Conservation (phyloP, 106 monocot species). For the Allium sativum region DNA sequence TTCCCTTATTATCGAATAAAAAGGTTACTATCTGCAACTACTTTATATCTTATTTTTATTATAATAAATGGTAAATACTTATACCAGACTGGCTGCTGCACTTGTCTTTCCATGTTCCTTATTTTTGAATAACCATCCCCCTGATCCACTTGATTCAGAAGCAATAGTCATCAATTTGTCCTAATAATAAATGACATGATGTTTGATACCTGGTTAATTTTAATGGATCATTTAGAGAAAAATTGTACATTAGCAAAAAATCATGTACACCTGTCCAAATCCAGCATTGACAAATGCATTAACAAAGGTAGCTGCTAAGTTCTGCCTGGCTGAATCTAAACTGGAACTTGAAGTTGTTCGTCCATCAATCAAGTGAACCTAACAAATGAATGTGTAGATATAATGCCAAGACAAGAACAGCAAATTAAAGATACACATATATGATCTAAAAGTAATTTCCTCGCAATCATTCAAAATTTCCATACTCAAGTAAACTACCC, state of each 20-base stretch:
- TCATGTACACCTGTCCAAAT: slow-evolving; percentile 72
- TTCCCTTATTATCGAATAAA: slow-evolving; percentile 48
- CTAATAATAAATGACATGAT: slow-evolving; percentile 17
- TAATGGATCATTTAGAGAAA: too few species aligned
- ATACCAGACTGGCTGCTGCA: slow-evolving; percentile 95
- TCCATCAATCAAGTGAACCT: slow-evolving; percentile 97
- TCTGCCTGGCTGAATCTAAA: slow-evolving; percentile 93
- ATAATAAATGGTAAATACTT: not conserved
- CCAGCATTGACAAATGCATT: slow-evolving; percentile 99
- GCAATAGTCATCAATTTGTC: slow-evolving; percentile 88
- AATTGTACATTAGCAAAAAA: not conserved
- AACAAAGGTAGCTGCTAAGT: slow-evolving; percentile 95
- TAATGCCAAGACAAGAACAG: too few species aligned
- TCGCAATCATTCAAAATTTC: too few species aligned
- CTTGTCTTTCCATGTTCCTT: slow-evolving; percentile 99
- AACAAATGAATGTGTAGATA: not conserved
- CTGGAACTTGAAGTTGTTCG: slow-evolving; percentile 76
- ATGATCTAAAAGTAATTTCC: too few species aligned
- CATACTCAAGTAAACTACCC: too few species aligned
- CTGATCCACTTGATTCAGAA: slow-evolving; percentile 70
- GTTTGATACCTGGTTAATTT: too few species aligned
- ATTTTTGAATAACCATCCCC: slow-evolving; percentile 87
- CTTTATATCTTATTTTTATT: too few species aligned
- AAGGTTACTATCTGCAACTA: not conserved
- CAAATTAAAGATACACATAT: too few species aligned